Percentiles rank a stretch among this genome's conserved stretches.
Conservation (phyloP, 2,329 filamentous ascomycete genomes). For the Aspergillus tubingensis region DNA sequence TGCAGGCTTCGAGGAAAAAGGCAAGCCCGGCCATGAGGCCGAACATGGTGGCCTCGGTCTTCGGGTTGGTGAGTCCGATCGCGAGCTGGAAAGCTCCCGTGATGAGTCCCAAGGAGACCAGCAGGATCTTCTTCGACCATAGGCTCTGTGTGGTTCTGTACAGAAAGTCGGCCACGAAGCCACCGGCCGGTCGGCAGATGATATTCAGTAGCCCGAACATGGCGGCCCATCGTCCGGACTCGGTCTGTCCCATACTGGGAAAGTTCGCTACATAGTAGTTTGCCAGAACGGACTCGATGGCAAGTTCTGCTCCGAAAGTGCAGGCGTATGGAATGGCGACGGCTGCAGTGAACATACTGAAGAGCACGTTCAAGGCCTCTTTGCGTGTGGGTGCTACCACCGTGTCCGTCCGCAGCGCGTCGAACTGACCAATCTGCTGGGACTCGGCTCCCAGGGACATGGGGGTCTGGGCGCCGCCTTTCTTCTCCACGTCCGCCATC, state of each 20-base stretch:
- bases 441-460: constrained; percentile 39
- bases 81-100: constrained; percentile 62
- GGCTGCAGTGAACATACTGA: constrained; percentile 61
- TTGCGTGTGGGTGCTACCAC: constrained; percentile 62
- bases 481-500: constrained; percentile 36
- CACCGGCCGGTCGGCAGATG: constrained; percentile 51
- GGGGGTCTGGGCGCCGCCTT: constrained; percentile 27
- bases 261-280: constrained; percentile 62
- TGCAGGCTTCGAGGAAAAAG: constrained; percentile 80
- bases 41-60: constrained; percentile 66
- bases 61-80: constrained; percentile 66
- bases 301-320: constrained; percentile 62
- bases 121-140: constrained; percentile 66
- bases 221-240: constrained; percentile 57
- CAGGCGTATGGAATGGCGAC: constrained; percentile 59
- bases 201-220: constrained; percentile 58
- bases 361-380: constrained; percentile 62
- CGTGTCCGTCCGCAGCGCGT: constrained; percentile 59
- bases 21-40: constrained; percentile 76
- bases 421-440: constrained; percentile 51
- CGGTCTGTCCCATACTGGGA: constrained; percentile 55
- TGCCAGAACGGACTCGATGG: constrained; percentile 63
- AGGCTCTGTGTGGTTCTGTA: constrained; percentile 55
- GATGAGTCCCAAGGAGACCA: constrained; percentile 58
- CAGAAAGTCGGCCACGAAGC: constrained; percentile 57